Base-by-base conservation (phyloP, 805 yeast genomes). In the Clavispora asparagi region DNA sequence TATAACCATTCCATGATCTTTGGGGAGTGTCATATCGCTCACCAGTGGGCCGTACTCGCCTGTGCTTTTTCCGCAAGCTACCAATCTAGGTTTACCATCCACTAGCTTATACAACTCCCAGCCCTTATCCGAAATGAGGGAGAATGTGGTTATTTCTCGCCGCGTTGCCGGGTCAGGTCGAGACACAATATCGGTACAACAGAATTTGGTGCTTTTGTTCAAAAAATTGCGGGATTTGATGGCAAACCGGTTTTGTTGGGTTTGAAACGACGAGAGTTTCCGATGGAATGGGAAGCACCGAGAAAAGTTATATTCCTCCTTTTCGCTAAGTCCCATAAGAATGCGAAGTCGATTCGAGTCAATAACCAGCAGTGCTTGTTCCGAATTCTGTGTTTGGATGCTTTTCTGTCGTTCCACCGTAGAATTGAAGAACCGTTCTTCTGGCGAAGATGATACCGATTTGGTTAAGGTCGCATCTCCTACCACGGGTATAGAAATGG, bases 241-340 rank as follows among this genome's bases (percentile, higher is more conserved):
- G 48, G 61, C 42, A 36, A 63, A 53, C 47, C 63, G 68, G 74
- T 39, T 81, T 73, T 48, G 86, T 74, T 44, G 89, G 62, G 64
- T 81, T 67, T 52, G 81, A 71, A 59, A 77, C 67, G 53, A 76
- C 50, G 65, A 75, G 68, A 43, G 80, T 67, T 63, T 83, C 48
- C 96, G 74, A 59, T 85, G 87, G 45, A 82, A 79, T 0, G 97
- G 97, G 64, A 88, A 90, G 55, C 92, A 87, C 56, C 82, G 85
- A 6, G 83, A 82, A 61, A 83, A 88, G 44, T 81, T 73, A 45
- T 77, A 73, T 59, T 87, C 96, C 51, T 82, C 81, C 26, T 61
- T 59, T 49, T 69, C 76, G 39, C 60, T 63, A 28, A 53, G 46
- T 9, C 43, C 48, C 50, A 32, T 33, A 9, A 17, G 37, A 6